Evolutionary conservation across 257 asterid genomes (phyloP), one percentile per base, ranked within the genome.

Genomic region (Orobanche coerulescens): DNA sequence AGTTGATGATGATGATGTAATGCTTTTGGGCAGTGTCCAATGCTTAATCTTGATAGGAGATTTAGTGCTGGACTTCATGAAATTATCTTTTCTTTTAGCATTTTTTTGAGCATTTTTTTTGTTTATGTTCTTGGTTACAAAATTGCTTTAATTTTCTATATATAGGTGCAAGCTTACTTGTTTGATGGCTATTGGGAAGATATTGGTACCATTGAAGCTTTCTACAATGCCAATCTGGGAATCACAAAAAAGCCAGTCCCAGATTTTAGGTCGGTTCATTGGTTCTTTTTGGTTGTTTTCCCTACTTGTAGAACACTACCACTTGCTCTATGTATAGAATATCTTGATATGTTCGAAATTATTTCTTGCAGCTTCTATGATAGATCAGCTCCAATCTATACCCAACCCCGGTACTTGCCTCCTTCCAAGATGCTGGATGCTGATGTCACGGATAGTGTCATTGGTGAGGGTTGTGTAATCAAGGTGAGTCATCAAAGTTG

Each of bases 171-270:
- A 83, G 97, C 97, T 52, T 83, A 90, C 77, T 75, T 90, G 70
- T 90, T 77, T 71, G 96, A 90, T 68, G 97, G 97, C 68, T 90
- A 90, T 79, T 90, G 96, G 97, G 97, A 90, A 77, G 97, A 90
- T 72, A 90, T 90, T 73, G 97, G 97, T 64, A 90, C 97, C 13
- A 90, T 90, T 70, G 97, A 90, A 78, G 97, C 97, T 66, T 90
- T 90, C 77, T 90, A 90, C 73, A 90, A 90, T 72, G 97, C 97
- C 54, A 90, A 90, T 77, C 76, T 90, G 37, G 96, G 97, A 47
- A 87, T 90, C 67, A 90, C 96, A 3, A 90, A 90, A 57, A 90
- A 87, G 73, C 97, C 97, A 12, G 76, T 90, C 48, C 97, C 97
- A 56, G 97, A 90, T 77, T 90, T 90, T 74, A 90, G 95, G 97